Base-by-base conservation (phyloP, 805 yeast species). In the Vanderwaltozyma tropicalis region DNA sequence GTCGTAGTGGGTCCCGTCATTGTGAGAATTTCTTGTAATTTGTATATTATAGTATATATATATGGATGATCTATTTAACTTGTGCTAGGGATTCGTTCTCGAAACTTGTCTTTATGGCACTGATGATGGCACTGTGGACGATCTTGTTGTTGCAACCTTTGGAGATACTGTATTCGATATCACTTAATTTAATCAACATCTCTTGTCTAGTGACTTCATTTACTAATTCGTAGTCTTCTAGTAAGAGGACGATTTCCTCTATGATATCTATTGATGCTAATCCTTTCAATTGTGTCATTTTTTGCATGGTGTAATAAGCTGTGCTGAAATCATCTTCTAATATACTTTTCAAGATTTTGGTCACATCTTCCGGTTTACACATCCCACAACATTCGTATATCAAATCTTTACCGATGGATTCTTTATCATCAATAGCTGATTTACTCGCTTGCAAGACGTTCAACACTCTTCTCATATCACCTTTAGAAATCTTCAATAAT, bases 361-460 rank as follows among this genome's bases (percentile, higher is more conserved):
- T 82, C 18, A 92, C 71, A 47, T 88, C 95, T 28, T 69, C 71
- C 1, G 97, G 97, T 45, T 82, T 82, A 3, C 98, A 97, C 1
- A 94, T 88, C 2, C 99, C 99, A 24, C 92, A 80, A 57, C 96
- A 88, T 45, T 88, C 95, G 57, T 85, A 92, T 27, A 92, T 78
- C 77, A 83, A 79, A 38, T 76, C 78, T 22, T 71, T 73, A 21
- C 80, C 72, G 29, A 92, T 80, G 35, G 72, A 75, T 3, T 62
- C 62, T 7, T 55, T 68, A 21, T 57, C 56, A 25, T 73, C 76
- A 15, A 73, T 55, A 2, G 95, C 83, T 0, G 96, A 88, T 44
- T 81, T 74, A 59, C 97, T 85, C 0, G 97, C 94, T 61, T 92
- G 99, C 41, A 92, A 62, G 5, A 92, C 96, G 53, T 92, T 92